Base-by-base conservation (phyloP, 2,329 filamentous ascomycete species). In the Hawksworthiomyces lignivorus region DNA sequence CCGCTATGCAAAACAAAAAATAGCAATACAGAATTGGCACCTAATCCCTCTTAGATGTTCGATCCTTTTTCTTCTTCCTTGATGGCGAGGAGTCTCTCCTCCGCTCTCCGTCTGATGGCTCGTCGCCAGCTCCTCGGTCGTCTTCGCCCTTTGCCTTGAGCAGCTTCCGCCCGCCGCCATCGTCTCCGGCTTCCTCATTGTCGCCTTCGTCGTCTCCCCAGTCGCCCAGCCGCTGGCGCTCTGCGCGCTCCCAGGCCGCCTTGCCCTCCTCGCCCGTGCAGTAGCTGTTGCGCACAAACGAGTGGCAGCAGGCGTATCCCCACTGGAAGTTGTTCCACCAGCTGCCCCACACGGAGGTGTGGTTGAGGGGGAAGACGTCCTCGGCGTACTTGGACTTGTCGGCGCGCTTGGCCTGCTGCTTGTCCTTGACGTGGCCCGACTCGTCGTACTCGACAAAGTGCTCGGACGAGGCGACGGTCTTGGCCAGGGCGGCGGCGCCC, bases 281-380 rank as follows among this genome's bases (percentile, higher is more conserved):
- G 57, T 97, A 98, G 56, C 88, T 95, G 63, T 98, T 97, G 65
- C 94, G 96, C 48, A 94, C 77, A 18, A 80, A 82, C 0, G 88
- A 95, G 60, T 94, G 88, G 68, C 92, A 98, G 62, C 92, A 98
- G 18, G 85, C 77, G 62, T 95, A 98, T 2, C 92, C 92, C 92
- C 92, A 98, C 62, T 83, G 77, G 65, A 96, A 97, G 56, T 87
- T 81, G 40, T 80, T 77, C 92, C 92, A 98, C 92, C 92, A 98
- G 56, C 88, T 95, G 36, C 92, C 92, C 86, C 88, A 98, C 4
- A 95, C 82, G 0, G 84, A 82, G 4, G 79, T 87, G 64, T 98
- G 92, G 56, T 98, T 98, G 67, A 94, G 90, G 59, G 84, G 75
- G 41, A 84, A 68, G 1, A 96, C 72, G 55, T 98, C 87, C 57